Base-by-base conservation (phyloP, 1,284 basidiomycete genomes). In the Sanghuangporus baumii region DNA sequence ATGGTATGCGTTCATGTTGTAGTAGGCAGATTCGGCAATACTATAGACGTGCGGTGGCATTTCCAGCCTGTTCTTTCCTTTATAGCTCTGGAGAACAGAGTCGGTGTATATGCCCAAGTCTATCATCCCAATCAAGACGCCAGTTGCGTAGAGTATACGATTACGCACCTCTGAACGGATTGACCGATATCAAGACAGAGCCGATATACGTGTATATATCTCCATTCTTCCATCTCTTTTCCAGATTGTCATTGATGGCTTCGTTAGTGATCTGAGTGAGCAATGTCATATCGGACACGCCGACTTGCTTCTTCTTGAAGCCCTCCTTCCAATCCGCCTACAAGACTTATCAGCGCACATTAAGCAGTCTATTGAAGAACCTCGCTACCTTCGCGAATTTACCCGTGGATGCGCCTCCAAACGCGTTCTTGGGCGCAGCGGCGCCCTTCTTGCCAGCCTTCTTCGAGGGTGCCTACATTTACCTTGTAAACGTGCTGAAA, bases 131-230 rank as follows among this genome's bases (percentile, higher is more conserved):
- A 40, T 59, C 41, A 40, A 38, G 26, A 63, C 12, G 43, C 46
- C 51, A 26, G 55, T 57, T 57, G 46, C 63, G 69, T 62, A n/a
- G 47, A 52, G 57, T 9, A 57, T 37, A 65, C 14, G 38, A 60
- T 66, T 38, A 41, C 81, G 68, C 72, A 93, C 94, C 93, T 85
- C 86, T 82, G 79, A 99, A 99, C 0, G 96, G 97, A 76, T 99
- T 99, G 69, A 99, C 96, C 31, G 97, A 99, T 72, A 99, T 97
- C 67, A 99, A 78, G 51, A 99, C 97, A 69, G 92, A 84, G 43
- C 97, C 97, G 74, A 99, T 99, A 75, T 99, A 99, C 6, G 97
- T 99, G 75, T 99, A 99, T 71, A 99, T 99, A 78, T 99, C 96
- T 61, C 82, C 91, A 71, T 91, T 96, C 66, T 87, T 88, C 87